Evolutionary conservation across 768 basidiomycete genomes (phyloP).

Genomic region (Suillus occidentalis): DNA sequence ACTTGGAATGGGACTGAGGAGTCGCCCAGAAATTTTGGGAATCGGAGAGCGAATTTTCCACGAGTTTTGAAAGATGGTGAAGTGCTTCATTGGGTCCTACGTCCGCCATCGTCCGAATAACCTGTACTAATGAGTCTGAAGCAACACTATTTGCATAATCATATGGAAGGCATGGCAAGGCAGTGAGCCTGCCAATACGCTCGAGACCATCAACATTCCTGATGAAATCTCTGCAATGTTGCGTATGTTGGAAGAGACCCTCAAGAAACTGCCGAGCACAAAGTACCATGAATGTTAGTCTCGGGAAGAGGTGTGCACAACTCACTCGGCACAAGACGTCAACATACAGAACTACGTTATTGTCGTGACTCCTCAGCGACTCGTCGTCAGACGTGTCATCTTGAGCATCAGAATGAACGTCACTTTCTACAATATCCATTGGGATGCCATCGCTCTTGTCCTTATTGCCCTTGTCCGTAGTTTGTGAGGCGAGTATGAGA

Average conservation of each 20-base stretch:
- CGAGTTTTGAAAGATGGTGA: slow-evolving; percentile 64
- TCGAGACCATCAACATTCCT: slow-evolving; percentile 69
- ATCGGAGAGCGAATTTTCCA: slow-evolving; percentile 65
- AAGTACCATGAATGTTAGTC: slow-evolving; percentile 1
- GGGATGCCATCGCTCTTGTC: slow-evolving; percentile 12
- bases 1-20: slow-evolving; percentile 53
- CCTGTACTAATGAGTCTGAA: slow-evolving; percentile 85
- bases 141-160: slow-evolving; percentile 84
- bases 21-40: slow-evolving; percentile 72
- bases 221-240: slow-evolving; percentile 90
- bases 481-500: slow-evolving; percentile 37
- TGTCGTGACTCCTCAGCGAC: slow-evolving; percentile 62
- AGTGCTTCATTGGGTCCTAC: slow-evolving; percentile 78
- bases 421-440: slow-evolving; percentile 48
- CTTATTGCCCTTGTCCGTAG: slow-evolving; percentile 4
- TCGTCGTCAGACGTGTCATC: slow-evolving; percentile 31
- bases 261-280: slow-evolving; percentile 70
- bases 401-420: slow-evolving; percentile 16
- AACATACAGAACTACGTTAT: slow-evolving; percentile 72
- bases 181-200: slow-evolving; percentile 72
- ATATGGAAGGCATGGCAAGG: slow-evolving; percentile 84
- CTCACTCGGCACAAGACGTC: slow-evolving; percentile 78
- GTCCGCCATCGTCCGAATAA: slow-evolving; percentile 87
- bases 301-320: slow-evolving; percentile 1
- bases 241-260: slow-evolving; percentile 89